Evolutionary conservation across 768 basidiomycete species (phyloP), one percentile per base, ranked within the genome.

Genomic region (Pleurotus sapidus): DNA sequence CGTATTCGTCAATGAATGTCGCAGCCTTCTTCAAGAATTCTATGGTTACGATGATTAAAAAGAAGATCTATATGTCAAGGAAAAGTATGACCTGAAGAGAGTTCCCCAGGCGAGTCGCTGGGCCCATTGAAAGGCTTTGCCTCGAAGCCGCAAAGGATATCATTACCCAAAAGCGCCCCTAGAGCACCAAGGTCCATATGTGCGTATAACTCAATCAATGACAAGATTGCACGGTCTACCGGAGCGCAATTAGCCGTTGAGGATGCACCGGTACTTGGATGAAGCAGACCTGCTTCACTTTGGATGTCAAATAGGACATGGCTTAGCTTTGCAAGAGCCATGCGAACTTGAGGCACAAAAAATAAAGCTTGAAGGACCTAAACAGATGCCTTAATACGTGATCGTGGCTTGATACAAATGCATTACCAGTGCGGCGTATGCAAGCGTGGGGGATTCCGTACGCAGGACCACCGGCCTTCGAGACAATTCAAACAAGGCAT

Each of bases 391-490:
- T 34, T 11, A 34, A 34, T 34, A 11, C 30, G 11, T 11, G 9
- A 11, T 11, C 30, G 11, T 34, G 30, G 2, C 30, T 34, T 34
- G 30, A 34, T 11, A 30, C 30, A 34, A 1, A 66, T 61, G 59
- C 72, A 56, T 30, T 51, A 90, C 78, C 64, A 89, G 70, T 1
- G 85, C 81, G 20, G 86, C 85, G 59, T 88, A 86, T 2, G 79
- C 78, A 24, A 82, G 70, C 0, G 74, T 71, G 1, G 82, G 69
- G 18, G 67, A 62, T 17, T 82, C 79, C 1, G 88, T 80, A 20
- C 89, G 87, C 18, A 91, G 62, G 6, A 86, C 86, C 30, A 91
- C 78, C 11, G 90, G 90, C n/a, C 89, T 92, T 43, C 5, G 55
- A 47, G 43, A 49, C 37, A 55, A 50, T 18, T 45, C 24, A 55